Base-by-base conservation (phyloP, 176 grass and related monocot species). In the Oryza meridionalis region DNA sequence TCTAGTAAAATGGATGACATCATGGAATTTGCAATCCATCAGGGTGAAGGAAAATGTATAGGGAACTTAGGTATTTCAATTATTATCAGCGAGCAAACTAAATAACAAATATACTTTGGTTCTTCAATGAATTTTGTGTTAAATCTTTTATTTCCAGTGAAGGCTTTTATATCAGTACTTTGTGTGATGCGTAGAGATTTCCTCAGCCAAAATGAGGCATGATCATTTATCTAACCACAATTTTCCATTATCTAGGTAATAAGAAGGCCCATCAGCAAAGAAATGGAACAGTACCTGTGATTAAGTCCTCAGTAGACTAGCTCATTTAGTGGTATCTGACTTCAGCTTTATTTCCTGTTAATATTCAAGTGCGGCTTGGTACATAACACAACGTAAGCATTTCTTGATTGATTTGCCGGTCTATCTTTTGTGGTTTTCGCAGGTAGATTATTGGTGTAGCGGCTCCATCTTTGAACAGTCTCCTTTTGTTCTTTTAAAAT, bases 381-480 rank as follows among this genome's bases (percentile, higher is more conserved):
- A 7, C 27, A 42, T 12, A n/a, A 40, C 65, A 76, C 22, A 17
- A 47, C 14, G 16, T 33, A 7, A 49, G 19, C 38, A 64, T 75
- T 13, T 61, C 24, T 76, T 73, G 37, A 27, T 79, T 37, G 19
- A 19, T 76, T n/a, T 22, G 0, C n/a, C 24, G 14, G 19, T 24
- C n/a, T 62, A 11, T 62, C 58, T 62, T 62, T 24, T 62, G 15
- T 49, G 46, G 58, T 24, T 62, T 53, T 81, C 9, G 1, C 76
- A 89, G 75, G 77, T 51, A 65, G 65, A 76, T 80, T 75, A 58
- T 81, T 85, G 77, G 38, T 85, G 53, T 75, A 81, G 81, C 65
- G 29, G 31, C 63, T 78, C 21, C 51, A 7, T 53, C 14, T 10
- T 15, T 63, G 80, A 80, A 80, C 12, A 49, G 46, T 49, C 45